Percentiles rank a stretch among this genome's conserved stretches.
Conservation (phyloP, 441 rosid genomes). For the Raphanus hybrid region DNA sequence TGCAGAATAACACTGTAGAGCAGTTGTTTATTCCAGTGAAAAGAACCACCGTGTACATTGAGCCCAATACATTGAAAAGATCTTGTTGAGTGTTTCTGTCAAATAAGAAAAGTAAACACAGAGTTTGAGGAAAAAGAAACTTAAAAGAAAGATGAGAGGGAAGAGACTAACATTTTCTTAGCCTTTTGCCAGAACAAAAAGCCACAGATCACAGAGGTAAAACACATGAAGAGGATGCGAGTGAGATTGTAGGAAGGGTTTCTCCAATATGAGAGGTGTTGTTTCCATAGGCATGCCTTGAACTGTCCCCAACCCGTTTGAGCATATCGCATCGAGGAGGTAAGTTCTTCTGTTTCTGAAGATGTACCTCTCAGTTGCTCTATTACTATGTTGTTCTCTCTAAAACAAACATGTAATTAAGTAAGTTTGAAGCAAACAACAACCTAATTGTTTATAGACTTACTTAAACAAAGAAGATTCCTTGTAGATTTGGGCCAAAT, state of each 20-base stretch:
- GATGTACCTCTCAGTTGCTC: slow-evolving; percentile 20
- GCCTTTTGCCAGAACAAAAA: slow-evolving; percentile 68
- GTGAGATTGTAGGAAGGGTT: slow-evolving; percentile 67
- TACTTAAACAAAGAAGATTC: slow-evolving; percentile 46
- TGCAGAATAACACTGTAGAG: slow-evolving; percentile 53
- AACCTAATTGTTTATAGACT: background rate
- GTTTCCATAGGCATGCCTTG: slow-evolving; percentile 64
- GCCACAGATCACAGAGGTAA: slow-evolving; percentile 56
- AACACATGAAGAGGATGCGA: slow-evolving; percentile 49
- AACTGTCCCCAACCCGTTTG: slow-evolving; percentile 52
- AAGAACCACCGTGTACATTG: slow-evolving; percentile 52
- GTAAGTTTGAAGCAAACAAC: background rate
- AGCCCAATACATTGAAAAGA: slow-evolving; percentile 56
- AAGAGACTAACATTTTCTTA: slow-evolving; percentile 52
- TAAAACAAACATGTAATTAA: background rate
- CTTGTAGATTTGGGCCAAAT: slow-evolving; percentile 49
- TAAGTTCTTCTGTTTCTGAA: slow-evolving; percentile 29
- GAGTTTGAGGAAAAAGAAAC: background rate
- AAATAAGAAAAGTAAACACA: background rate
- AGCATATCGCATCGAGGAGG: slow-evolving; percentile 45
- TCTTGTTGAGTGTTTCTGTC: slow-evolving; percentile 65
- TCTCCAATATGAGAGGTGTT: slow-evolving; percentile 79
- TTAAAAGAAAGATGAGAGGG: slow-evolving; percentile 15
- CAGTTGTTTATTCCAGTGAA: slow-evolving; percentile 71
- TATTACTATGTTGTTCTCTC: slow-evolving; percentile 34